phyloP scores from a whole-genome alignment of 345 rosid genomes.

The Gossypium anomalum region DNA sequence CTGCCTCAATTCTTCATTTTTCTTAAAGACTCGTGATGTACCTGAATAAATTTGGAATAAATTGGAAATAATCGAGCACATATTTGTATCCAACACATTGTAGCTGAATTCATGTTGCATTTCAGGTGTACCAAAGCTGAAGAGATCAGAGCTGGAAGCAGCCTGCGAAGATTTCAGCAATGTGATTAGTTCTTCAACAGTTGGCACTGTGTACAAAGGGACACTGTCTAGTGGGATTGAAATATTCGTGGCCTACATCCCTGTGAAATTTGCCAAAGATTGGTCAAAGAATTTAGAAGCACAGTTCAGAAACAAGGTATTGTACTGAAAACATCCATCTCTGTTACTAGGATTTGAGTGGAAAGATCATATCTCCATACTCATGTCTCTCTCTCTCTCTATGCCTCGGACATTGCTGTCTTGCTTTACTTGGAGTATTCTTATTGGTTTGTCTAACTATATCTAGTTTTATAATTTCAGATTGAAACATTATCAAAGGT shows the following conservation, averaged over 20 bases:
- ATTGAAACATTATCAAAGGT: constrained; percentile 69
- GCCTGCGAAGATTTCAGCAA: constrained; percentile 98
- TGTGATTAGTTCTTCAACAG: constrained; percentile 65
- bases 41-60: no score
- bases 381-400: no score
- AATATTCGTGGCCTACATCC: constrained; percentile 71
- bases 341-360: not conserved
- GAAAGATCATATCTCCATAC: no score
- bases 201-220: constrained; percentile 78
- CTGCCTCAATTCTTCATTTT: not conserved
- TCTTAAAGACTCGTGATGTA: not conserved
- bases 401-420: not conserved
- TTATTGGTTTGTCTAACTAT: constrained; percentile 7
- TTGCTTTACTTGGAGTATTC: not conserved
- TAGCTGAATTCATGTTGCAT: not conserved
- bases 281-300: constrained; percentile 70
- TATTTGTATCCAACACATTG: not conserved
- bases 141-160: constrained; percentile 73
- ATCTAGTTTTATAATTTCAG: constrained; percentile 38
- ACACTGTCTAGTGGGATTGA: constrained; percentile 85
- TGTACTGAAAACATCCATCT: not conserved
- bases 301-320: constrained; percentile 79
- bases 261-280: constrained; percentile 41
- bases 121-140: constrained; percentile 87
- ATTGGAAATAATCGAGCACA: no score